phyloP scores from a whole-genome alignment of 306 rosid genomes.

The Arachis hypogaea region DNA sequence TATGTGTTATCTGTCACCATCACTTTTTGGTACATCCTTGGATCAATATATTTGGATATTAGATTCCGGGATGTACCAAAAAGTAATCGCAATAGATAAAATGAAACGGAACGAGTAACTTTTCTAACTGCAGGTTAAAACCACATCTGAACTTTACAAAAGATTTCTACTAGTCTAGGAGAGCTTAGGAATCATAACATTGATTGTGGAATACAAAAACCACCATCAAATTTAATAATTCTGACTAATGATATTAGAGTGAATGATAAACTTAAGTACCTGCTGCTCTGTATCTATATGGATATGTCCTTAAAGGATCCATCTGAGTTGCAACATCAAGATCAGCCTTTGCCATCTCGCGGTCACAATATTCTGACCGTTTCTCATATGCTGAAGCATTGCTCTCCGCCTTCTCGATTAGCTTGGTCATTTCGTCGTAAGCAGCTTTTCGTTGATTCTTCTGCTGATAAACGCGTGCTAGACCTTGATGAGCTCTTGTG shows the following conservation, averaged over 20 bases:
- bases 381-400: constrained; percentile 88
- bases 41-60: not conserved
- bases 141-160: too few relatives aligned
- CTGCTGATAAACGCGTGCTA: constrained; percentile 78
- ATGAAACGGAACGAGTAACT: too few relatives aligned
- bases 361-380: constrained; percentile 80
- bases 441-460: constrained; percentile 71
- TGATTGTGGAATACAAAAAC: not conserved
- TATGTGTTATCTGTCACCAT: too few relatives aligned
- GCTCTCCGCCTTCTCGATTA: constrained; percentile 68
- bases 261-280: constrained; percentile 44
- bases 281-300: constrained; percentile 92
- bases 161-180: too few relatives aligned
- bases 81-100: too few relatives aligned
- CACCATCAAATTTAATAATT: not conserved
- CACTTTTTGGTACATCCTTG: not conserved
- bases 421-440: constrained; percentile 81
- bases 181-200: not conserved
- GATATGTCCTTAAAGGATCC: constrained; percentile 83
- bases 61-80: too few relatives aligned
- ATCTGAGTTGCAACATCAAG: constrained; percentile 67
- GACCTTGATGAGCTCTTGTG: constrained; percentile 92
- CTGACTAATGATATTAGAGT: not conserved
- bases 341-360: constrained; percentile 73
- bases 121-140: too few relatives aligned